Evolutionary conservation across 805 yeast genomes (phyloP).

Genomic region (Nakazawaea molendinolei): DNA sequence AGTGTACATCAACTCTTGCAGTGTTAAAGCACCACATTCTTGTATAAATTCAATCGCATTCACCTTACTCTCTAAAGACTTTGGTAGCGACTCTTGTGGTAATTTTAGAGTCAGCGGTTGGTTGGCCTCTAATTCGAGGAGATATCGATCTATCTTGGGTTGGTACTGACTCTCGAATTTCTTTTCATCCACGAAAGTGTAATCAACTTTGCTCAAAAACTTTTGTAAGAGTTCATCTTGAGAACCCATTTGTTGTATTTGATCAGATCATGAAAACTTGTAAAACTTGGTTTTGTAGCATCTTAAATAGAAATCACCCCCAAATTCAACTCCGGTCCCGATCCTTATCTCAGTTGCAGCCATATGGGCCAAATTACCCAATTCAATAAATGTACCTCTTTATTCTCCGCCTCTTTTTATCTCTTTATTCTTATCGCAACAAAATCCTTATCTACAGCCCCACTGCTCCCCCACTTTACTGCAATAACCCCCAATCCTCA

Average conservation of each 20-base stretch:
- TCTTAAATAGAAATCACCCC: too few relatives aligned
- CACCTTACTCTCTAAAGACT: conserved; percentile 18
- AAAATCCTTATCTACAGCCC: too few relatives aligned
- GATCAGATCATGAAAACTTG: too few relatives aligned
- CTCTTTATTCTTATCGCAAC: too few relatives aligned
- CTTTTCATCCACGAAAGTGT: conserved; percentile 2
- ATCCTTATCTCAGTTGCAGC: too few relatives aligned
- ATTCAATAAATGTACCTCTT: too few relatives aligned
- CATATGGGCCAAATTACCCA: too few relatives aligned
- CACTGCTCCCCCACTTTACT: too few relatives aligned
- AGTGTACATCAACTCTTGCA: conserved; percentile 35
- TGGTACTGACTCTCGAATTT: neutral
- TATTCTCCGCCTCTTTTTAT: too few relatives aligned
- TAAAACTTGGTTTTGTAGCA: too few relatives aligned
- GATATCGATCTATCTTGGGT: conserved; percentile 28
- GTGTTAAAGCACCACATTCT: conserved; percentile 13
- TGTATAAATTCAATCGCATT: conserved; percentile 24
- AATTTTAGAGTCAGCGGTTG: conserved; percentile 21
- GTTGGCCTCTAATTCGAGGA: conserved; percentile 19
- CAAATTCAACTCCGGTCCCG: too few relatives aligned
- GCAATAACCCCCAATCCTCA: too few relatives aligned
- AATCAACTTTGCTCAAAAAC: neutral
- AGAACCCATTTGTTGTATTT: neutral
- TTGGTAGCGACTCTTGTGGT: conserved; percentile 17
- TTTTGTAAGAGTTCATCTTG: neutral